phyloP scores from a whole-genome alignment of 805 yeast species.

The Starmerella geochares region DNA sequence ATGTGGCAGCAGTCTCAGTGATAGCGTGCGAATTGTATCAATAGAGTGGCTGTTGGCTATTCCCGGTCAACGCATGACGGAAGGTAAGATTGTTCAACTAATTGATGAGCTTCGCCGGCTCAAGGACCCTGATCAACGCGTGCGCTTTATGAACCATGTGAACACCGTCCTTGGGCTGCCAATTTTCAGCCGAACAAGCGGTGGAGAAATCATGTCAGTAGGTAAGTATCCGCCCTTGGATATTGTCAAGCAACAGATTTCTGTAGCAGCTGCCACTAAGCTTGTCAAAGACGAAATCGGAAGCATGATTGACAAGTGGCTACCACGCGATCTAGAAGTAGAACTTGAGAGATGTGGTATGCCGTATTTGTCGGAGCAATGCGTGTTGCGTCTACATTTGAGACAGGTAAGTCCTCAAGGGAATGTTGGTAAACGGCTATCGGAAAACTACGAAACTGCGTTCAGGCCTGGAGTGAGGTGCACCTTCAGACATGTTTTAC shows the following conservation, averaged over 20 bases:
- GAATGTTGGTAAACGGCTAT: background rate
- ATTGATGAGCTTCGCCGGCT: conserved; percentile 1
- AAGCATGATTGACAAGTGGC: background rate
- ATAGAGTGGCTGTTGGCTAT: conserved; percentile 2
- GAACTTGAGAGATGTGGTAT: background rate
- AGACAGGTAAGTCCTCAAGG: background rate
- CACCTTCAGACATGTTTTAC: background rate
- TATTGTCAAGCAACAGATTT: background rate
- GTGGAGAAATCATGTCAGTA: background rate
- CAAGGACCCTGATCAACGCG: background rate
- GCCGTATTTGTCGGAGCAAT: background rate
- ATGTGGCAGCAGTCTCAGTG: background rate
- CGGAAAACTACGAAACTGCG: background rate
- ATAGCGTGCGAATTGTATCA: background rate
- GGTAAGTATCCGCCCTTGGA: background rate
- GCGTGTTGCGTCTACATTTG: background rate
- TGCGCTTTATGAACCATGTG: conserved; percentile 1
- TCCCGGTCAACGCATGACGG: background rate
- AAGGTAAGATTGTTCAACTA: background rate
- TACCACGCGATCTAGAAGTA: background rate
- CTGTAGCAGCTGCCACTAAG: background rate
- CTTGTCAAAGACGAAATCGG: background rate
- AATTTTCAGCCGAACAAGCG: background rate
- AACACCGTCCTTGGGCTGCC: background rate
- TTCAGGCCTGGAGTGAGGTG: background rate